These are phyloP conservation scores for Albugo candida DNA, from an alignment of 352 stramenopile species.

Conservation along the genomic window DNA sequence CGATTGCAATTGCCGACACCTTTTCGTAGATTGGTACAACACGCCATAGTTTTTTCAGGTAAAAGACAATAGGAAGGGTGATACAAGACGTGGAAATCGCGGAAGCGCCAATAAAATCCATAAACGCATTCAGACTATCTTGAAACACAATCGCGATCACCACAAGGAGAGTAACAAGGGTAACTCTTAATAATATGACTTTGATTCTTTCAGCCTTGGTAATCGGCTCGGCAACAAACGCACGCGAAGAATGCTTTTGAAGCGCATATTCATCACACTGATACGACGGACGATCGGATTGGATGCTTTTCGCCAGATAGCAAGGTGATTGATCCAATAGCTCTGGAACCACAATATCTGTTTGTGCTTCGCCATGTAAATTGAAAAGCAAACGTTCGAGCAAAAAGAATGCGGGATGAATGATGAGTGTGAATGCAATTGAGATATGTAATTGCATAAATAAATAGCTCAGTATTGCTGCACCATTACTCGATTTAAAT, in stretches of 20 bases:
- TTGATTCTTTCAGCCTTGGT: constrained; percentile 23
- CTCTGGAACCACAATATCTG: not conserved
- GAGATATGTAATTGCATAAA: constrained; percentile 35
- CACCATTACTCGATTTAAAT: constrained; percentile 10
- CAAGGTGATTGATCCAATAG: not conserved
- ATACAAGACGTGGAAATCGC: constrained; percentile 37
- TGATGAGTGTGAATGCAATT: constrained; percentile 23
- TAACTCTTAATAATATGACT: constrained; percentile 27
- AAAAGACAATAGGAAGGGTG: constrained; percentile 47
- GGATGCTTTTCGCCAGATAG: not conserved
- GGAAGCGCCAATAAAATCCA: constrained; percentile 46
- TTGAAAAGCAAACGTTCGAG: constrained; percentile 22
- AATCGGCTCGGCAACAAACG: constrained; percentile 14
- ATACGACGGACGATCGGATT: not conserved
- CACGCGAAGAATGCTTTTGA: constrained; percentile 14
- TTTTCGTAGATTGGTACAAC: constrained; percentile 23
- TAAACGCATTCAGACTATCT: constrained; percentile 43
- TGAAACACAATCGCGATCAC: constrained; percentile 17
- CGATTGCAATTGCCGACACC: constrained; percentile 14
- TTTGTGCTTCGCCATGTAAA: constrained; percentile 12
- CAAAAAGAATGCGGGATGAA: constrained; percentile 31
- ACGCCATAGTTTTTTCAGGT: constrained; percentile 44
- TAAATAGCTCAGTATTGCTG: constrained; percentile 2
- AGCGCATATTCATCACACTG: constrained; percentile 2
- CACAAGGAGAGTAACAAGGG: constrained; percentile 29